Conservation (phyloP, 2,329 filamentous ascomycete genomes). For the Huntiella abstrusa region DNA sequence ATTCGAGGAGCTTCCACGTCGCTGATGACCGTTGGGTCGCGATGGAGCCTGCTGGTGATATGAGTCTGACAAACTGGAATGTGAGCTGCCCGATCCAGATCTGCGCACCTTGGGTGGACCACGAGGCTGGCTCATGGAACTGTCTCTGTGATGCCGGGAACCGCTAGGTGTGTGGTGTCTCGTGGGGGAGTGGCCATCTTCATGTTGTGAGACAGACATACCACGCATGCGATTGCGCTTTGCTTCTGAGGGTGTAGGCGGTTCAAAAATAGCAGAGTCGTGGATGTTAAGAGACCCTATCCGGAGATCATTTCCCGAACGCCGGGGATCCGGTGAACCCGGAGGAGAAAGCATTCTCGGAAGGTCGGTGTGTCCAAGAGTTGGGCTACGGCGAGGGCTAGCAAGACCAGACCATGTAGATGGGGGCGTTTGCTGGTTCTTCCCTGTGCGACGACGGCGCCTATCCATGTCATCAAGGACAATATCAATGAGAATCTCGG, state of each 20-base stretch:
- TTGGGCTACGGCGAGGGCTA: conserved; percentile 43
- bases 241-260: conserved; percentile 14
- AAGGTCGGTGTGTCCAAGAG: conserved; percentile 44
- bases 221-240: conserved; percentile 18
- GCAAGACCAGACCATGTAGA: conserved; percentile 44
- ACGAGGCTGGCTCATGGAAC: conserved; percentile 55
- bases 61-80: conserved; percentile 54
- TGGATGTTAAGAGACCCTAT: conserved; percentile 40
- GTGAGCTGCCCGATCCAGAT: conserved; percentile 82
- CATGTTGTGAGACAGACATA: conserved; percentile 27
- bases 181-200: conserved; percentile 21
- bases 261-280: conserved; percentile 29
- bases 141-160: conserved; percentile 22
- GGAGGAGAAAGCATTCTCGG: conserved; percentile 51
- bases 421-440: conserved; percentile 56
- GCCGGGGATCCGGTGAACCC: conserved; percentile 35
- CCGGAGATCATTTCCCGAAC: conserved; percentile 30
- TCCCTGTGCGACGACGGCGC: conserved; percentile 70
- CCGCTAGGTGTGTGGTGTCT: conserved; percentile 2
- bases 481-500: conserved; percentile 78
- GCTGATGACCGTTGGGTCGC: conserved; percentile 25
- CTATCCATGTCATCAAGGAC: conserved; percentile 94
- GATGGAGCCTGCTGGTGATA: conserved; percentile 16
- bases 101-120: conserved; percentile 59
- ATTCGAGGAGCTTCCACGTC: conserved; percentile 58